These are phyloP conservation scores for Nakataea oryzae DNA, from an alignment of 2,329 filamentous ascomycete species.

Conservation along the genomic window DNA sequence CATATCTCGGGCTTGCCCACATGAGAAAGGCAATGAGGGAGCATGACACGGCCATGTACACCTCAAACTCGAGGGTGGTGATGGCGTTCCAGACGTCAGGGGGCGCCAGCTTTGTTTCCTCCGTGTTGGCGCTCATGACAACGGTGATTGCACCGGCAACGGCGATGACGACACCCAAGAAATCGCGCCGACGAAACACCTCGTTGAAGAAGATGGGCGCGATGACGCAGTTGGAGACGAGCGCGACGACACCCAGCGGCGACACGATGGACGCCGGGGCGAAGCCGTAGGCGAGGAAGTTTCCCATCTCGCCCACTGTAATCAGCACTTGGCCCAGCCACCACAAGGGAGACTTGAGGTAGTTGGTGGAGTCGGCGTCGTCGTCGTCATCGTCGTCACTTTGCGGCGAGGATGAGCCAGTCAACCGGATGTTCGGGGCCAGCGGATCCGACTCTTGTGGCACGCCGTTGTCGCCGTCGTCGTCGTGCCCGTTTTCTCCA, in stretches of 20 bases:
- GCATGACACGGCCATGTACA: conserved; percentile 73
- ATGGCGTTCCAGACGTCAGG: conserved; percentile 86
- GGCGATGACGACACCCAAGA: conserved; percentile 79
- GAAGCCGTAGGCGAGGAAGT: conserved; percentile 96
- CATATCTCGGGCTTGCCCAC: conserved; percentile 74
- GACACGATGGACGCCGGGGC: conserved; percentile 96
- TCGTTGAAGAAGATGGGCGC: conserved; percentile 92
- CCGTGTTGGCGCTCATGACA: conserved; percentile 79
- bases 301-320: conserved; percentile 85
- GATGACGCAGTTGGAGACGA: conserved; percentile 95
- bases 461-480: conserved; percentile 21
- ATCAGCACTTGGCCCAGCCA: conserved; percentile 92
- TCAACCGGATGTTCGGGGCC: conserved; percentile 26
- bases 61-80: conserved; percentile 77
- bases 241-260: conserved; percentile 87
- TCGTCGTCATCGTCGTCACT: conserved; percentile 20
- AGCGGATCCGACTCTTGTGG: conserved; percentile 40
- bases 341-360: conserved; percentile 90
- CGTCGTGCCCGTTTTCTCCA: conserved; percentile 7
- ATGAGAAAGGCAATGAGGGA: conserved; percentile 66
- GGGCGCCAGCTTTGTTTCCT: conserved; percentile 84
- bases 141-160: conserved; percentile 84
- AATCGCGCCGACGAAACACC: conserved; percentile 72
- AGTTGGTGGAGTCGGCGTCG: conserved; percentile 38
- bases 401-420: conserved; percentile 19